A percentile compares a stretch with the other conserved stretches of the same genome.
Conservation (phyloP, 352 stramenopile genomes). For the Globisporangium canariense region DNA sequence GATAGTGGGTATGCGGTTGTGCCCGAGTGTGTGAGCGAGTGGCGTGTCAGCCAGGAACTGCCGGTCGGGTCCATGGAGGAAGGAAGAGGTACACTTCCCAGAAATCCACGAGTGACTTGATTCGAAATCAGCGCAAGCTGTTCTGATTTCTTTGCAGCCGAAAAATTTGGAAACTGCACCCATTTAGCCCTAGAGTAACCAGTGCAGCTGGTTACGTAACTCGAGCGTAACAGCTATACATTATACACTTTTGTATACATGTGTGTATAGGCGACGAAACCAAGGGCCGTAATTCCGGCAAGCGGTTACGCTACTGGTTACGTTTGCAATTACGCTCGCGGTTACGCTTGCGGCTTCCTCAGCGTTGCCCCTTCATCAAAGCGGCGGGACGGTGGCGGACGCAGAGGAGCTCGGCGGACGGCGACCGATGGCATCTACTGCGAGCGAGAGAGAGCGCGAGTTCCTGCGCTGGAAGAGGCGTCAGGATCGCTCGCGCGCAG, state of each 20-base stretch:
- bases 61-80: not conserved
- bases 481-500: conserved; percentile 16
- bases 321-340: too few species aligned
- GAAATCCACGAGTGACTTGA: not conserved
- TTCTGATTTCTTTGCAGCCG: conserved; percentile 5
- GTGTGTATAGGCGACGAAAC: too few species aligned
- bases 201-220: too few species aligned
- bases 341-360: too few species aligned
- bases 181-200: too few species aligned
- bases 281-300: too few species aligned
- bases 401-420: not conserved
- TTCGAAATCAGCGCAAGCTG: not conserved
- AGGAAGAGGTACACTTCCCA: not conserved
- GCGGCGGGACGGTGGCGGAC: too few species aligned
- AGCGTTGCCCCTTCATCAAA: not conserved
- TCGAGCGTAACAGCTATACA: too few species aligned
- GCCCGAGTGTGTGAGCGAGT: not conserved
- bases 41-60: not conserved
- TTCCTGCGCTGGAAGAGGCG: conserved; percentile 24
- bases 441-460: conserved; percentile 14
- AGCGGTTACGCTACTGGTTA: too few species aligned
- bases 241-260: too few species aligned
- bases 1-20: too few species aligned
- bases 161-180: too few species aligned
- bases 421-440: conserved; percentile 9